phyloP scores from a whole-genome alignment of 2,329 filamentous ascomycete genomes.

The Ophiognomonia clavigignenti-juglandacearum region DNA sequence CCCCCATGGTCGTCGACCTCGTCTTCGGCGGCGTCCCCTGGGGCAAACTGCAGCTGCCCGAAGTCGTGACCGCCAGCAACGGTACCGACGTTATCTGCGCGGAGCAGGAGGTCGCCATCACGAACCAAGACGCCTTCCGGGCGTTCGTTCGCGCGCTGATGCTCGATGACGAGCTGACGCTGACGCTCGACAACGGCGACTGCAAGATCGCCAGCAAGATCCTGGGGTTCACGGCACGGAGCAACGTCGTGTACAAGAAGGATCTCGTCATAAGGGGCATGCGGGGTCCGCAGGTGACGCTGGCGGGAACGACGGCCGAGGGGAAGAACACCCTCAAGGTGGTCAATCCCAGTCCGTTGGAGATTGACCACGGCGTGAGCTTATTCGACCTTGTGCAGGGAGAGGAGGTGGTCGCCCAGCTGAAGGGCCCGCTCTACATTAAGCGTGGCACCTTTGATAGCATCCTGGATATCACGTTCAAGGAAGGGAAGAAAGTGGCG shows the following conservation, averaged over 20 bases:
- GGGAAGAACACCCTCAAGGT: constrained; percentile 22
- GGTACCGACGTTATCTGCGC: constrained; percentile 23
- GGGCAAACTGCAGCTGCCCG: constrained; percentile 26
- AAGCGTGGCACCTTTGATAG: constrained; percentile 24
- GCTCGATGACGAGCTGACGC: constrained; percentile 22
- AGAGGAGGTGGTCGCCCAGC: constrained; percentile 20
- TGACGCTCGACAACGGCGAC: constrained; percentile 25
- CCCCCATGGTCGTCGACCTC: constrained; percentile 25
- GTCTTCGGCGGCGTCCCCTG: constrained; percentile 25
- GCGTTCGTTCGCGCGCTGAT: constrained; percentile 28
- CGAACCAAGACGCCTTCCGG: constrained; percentile 23
- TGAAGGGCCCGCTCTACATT: constrained; percentile 26
- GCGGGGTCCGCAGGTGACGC: constrained; percentile 19
- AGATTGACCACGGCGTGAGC: constrained; percentile 26
- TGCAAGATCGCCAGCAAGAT: constrained; percentile 22
- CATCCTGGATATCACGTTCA: constrained; percentile 18
- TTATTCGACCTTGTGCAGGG: constrained; percentile 27
- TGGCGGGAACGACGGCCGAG: constrained; percentile 19
- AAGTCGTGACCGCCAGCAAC: constrained; percentile 23
- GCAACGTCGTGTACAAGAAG: constrained; percentile 23
- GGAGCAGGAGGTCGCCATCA: constrained; percentile 25
- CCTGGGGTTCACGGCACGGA: constrained; percentile 19
- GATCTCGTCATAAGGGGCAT: constrained; percentile 25
- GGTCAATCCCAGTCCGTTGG: constrained; percentile 26
- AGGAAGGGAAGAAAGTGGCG: constrained; percentile 8